Evolutionary conservation across 371 early-diverging fungal species (phyloP), one percentile per base, ranked within the genome.

Genomic region (Lichtheimia corymbifera): DNA sequence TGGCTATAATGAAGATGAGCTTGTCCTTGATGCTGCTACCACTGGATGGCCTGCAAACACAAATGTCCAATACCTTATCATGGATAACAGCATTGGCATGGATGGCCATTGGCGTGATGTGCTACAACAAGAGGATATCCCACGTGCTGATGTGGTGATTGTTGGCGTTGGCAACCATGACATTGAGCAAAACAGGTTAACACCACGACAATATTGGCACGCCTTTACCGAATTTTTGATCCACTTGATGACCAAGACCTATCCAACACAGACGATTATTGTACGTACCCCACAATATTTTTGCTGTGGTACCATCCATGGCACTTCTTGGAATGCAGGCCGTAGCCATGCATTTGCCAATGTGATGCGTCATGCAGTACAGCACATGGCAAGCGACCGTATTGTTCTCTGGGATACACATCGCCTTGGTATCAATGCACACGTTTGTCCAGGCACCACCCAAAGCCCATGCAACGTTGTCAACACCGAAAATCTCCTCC

Each of bases 341-440:
- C 66, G 70, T n/a, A 74, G 75, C 52, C 57, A 56, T 17, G 73
- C 75, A 5, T 77, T 70, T 59, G 58, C 73, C 5, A 70, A 66
- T 22, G 55, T 68, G 3, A 53, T 77, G 17, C 59, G 63, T 5
- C 51, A 64, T 11, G 43, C 59, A 35, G 44, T 67, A 12, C 30
- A 58, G 27, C 45, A 27, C 18, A 40, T 57, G 17, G 25, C 40
- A 50, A 15, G 5, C 7, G 50, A 66, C 13, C 62, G 64, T 6
- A 49, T 76, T 3, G 22, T 64, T 7, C 50, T 74, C 12, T 77
- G 78, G 78, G 71, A 72, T 55, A 58, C 60, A n/a, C 67, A 72
- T 51, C 65, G 66, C 30, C 54, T 77, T 15, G 78, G 78, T 22
- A 35, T 65, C 6, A 58, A 50, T 6, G 62, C 62, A 25, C 52